Evolutionary conservation across 2,329 filamentous ascomycete species (phyloP), one percentile per base, ranked within the genome.

Genomic region (Ophiostoma sp.): DNA sequence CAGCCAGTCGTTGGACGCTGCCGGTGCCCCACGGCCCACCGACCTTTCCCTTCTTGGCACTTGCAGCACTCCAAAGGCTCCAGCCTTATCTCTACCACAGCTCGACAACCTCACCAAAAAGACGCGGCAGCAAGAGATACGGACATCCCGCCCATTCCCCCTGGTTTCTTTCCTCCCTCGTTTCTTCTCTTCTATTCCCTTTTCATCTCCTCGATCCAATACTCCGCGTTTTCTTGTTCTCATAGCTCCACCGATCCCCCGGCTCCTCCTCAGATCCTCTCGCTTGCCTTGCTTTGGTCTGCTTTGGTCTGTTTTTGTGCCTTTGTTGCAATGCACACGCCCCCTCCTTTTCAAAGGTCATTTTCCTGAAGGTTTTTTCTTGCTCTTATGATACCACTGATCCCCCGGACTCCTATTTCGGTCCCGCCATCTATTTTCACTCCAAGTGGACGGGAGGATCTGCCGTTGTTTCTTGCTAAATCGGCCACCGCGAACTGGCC

Each of bases 251-350:
- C 45, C 36, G 64, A 22, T 12, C 11, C 50, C 50, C 50, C 50
- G 22, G 50, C 50, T 22, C 50, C 50, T n/a, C 3, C 22, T 33
- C 68, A 2, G 48, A 6, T 57, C 48, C 19, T 55, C 48, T 15
- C 36, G n/a, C 50, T 25, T 55, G n/a, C 25, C n/a, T 52, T 52
- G 19, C 19, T 17, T 55, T 25, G 50, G 25, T 28, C 8, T 55
- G 11, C 50, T 52, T 55, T 25, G 22, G n/a, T 17, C 9, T 7
- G 4, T 5, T 28, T 69, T 36, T 17, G 19, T 7, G 4, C 11
- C 45, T 69, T 36, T 28, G 15, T 19, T 22, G n/a, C 25, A 42
- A 71, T 71, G 69, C 69, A 71, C 69, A 61, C 69, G 25, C 69
- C 69, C 69, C 69, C 69, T 39, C 69, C 69, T 50, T 5, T 71